Evolutionary conservation across 2,329 filamentous ascomycete species (phyloP), one percentile per base, ranked within the genome.

Genomic region (Cadophora malorum): DNA sequence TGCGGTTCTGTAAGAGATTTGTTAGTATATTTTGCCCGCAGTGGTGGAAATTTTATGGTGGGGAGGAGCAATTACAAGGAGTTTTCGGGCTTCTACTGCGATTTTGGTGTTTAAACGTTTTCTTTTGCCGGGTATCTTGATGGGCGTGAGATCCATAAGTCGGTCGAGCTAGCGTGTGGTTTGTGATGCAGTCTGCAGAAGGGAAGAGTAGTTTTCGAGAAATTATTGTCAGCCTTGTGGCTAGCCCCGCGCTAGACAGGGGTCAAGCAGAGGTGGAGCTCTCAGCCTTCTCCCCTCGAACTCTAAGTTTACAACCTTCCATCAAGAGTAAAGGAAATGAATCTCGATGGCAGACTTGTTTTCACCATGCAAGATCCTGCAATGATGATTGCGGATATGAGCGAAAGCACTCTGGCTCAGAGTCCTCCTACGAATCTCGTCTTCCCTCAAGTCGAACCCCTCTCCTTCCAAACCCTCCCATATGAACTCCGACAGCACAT

Each of bases 101-200:
- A 64, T 28, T 65, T 75, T 77, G 9, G 63, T 69, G 14, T 68
- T 69, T 33, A 69, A 69, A 3, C 72, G 67, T 28, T 65, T 75
- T 14, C 69, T 71, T 63, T 78, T 78, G 8, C 77, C 76, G 0
- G 72, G 72, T 21, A 78, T 70, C 47, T 72, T 75, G 41, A 78
- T 76, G 6, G 75, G 73, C 33, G 77, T 78, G 33, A 72, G 70
- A 28, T 71, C 65, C 75, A 76, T 77, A n/a, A 41, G 14, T 8
- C 38, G 23, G 16, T 3, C 2, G 23, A 16, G 28, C 12, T 8
- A 53, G 45, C 35, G 55, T 47, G 47, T 38, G 53, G 53, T 52
- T 31, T 0, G 12, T 49, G 45, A 49, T 38, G 33, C 2, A 45
- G 12, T 45, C 16, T 45, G 41, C 1, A 16, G 16, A 19, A 10